phyloP scores from a whole-genome alignment of 2,329 filamentous ascomycete genomes.

The Albifimbria verrucaria region DNA sequence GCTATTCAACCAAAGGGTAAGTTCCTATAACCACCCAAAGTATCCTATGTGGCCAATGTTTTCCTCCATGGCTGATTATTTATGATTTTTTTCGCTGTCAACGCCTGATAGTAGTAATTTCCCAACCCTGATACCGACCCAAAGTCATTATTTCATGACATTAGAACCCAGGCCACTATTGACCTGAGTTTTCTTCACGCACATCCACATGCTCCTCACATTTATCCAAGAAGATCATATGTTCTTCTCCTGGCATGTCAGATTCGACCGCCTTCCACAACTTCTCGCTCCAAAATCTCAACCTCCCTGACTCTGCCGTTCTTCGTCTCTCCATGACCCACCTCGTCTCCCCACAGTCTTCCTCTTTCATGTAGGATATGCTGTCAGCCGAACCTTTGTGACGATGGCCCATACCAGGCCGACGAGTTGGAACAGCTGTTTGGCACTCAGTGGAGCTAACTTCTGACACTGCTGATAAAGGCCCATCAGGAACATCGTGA shows the following conservation, averaged over 20 bases:
- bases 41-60: too few species aligned
- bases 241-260: conserved; percentile 17
- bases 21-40: too few species aligned
- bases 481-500: neutral
- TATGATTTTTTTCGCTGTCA: too few species aligned
- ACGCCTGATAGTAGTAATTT: too few species aligned
- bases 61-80: too few species aligned
- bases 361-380: conserved; percentile 67
- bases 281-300: conserved; percentile 62
- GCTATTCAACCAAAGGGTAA: too few species aligned
- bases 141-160: too few species aligned
- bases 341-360: conserved; percentile 53
- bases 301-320: conserved; percentile 61
- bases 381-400: conserved; percentile 61
- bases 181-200: too few species aligned
- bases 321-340: conserved; percentile 70
- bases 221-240: too few species aligned
- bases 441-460: conserved; percentile 6
- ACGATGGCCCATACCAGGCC: conserved; percentile 37
- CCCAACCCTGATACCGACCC: too few species aligned
- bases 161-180: too few species aligned
- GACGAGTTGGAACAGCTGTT: conserved; percentile 7
- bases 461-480: conserved; percentile 4
- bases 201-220: too few species aligned
- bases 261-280: conserved; percentile 56